Conservation (phyloP, 306 rosid species). For the Morella rubra region DNA sequence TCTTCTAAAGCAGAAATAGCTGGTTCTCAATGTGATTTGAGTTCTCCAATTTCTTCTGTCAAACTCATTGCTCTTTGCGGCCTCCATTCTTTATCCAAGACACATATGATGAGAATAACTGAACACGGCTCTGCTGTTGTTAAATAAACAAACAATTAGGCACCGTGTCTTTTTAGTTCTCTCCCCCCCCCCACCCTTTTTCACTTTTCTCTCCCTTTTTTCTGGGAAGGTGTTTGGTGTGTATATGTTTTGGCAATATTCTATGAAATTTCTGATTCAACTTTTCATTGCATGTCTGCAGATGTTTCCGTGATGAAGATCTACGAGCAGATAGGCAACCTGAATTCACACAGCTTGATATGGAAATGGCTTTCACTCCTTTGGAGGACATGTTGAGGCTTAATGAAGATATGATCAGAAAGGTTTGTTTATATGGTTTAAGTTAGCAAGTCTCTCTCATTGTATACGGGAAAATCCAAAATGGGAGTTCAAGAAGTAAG, state of each 20-base stretch:
- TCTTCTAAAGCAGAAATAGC: background rate
- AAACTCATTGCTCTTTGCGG: background rate
- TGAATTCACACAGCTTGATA: slow-evolving; percentile 95
- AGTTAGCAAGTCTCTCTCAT: slow-evolving; percentile 7
- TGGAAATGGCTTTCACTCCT: slow-evolving; percentile 94
- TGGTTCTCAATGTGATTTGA: slow-evolving; percentile 5
- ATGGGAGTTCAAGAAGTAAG: background rate
- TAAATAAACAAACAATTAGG: background rate
- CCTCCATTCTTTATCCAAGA: background rate
- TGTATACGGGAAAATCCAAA: slow-evolving; percentile 6
- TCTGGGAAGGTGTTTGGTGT: background rate
- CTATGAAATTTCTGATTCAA: background rate
- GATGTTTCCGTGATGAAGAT: slow-evolving; percentile 99
- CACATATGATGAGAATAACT: background rate
- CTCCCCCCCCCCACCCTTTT: no score
- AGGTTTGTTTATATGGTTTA: slow-evolving; percentile 47
- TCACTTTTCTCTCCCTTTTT: background rate
- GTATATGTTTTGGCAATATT: background rate
- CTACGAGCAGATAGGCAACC: slow-evolving; percentile 96
- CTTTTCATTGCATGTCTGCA: slow-evolving; percentile 28
- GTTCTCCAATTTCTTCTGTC: background rate
- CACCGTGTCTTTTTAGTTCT: background rate
- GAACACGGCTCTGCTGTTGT: background rate
- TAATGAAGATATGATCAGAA: slow-evolving; percentile 91
- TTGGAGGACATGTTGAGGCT: slow-evolving; percentile 83